These are phyloP conservation scores for Gossypium davidsonii DNA, from an alignment of 441 rosid species.

Conservation along the genomic window DNA sequence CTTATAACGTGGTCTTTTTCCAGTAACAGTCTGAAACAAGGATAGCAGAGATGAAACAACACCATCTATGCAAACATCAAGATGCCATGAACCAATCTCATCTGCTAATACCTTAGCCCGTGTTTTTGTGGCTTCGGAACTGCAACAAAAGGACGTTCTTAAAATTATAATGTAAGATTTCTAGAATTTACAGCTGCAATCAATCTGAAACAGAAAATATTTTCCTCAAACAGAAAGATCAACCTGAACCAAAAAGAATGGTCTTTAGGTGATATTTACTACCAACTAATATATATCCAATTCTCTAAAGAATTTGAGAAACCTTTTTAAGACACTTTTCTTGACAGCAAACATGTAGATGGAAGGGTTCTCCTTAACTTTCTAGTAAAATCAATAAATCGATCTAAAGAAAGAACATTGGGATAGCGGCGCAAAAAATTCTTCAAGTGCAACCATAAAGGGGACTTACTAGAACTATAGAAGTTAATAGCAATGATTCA, in stretches of 20 bases:
- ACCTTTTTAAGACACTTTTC: neutral
- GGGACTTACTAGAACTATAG: constrained; percentile 1
- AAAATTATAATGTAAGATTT: neutral
- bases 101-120: constrained; percentile 78
- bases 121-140: constrained; percentile 69
- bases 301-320: neutral
- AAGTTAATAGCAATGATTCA: neutral
- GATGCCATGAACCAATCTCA: constrained; percentile 98
- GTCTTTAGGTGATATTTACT: neutral
- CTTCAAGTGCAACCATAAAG: neutral
- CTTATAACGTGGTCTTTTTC: constrained; percentile 81
- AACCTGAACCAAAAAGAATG: neutral
- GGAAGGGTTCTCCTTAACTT: neutral
- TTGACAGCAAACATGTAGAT: neutral
- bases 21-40: constrained; percentile 81
- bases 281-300: neutral
- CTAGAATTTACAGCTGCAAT: neutral
- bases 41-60: constrained; percentile 75
- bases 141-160: constrained; percentile 23
- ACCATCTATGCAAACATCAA: constrained; percentile 73
- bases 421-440: neutral
- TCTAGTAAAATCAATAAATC: neutral
- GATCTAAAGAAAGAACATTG: neutral
- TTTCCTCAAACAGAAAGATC: constrained; percentile 2
- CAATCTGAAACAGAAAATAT: constrained; percentile 12